These are phyloP conservation scores for Candida andamanensis DNA, from an alignment of 805 yeast genomes.

Conservation along the genomic window DNA sequence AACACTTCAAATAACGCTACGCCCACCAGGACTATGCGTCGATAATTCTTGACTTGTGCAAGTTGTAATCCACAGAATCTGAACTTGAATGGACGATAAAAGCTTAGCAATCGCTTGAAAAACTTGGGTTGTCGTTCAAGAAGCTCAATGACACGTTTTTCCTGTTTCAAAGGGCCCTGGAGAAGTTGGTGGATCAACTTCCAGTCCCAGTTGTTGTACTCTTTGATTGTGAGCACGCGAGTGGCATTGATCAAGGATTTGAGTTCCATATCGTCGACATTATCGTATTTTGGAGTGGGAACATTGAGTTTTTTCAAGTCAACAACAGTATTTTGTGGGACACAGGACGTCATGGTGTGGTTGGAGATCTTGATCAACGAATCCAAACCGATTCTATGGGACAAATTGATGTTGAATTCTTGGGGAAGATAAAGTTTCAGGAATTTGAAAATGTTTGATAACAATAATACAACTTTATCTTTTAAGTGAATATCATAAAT, in stretches of 20 bases:
- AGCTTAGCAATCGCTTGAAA: constrained; percentile 75
- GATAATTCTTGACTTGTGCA: constrained; percentile 39
- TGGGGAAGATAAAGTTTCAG: constrained; percentile 9
- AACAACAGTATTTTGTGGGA: not conserved
- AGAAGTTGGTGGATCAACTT: constrained; percentile 62
- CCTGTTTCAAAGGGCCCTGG: constrained; percentile 75
- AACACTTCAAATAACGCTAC: constrained; percentile 67
- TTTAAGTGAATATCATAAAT: constrained; percentile 25
- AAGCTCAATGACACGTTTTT: constrained; percentile 70
- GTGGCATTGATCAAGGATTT: constrained; percentile 63
- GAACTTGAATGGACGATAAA: constrained; percentile 86
- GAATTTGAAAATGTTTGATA: constrained; percentile 10
- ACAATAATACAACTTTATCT: constrained; percentile 9
- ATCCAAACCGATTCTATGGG: constrained; percentile 7
- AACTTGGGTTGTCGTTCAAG: constrained; percentile 73
- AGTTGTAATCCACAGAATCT: constrained; percentile 47
- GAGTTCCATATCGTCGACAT: constrained; percentile 60
- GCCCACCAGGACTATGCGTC: constrained; percentile 65
- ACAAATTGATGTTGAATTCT: constrained; percentile 10
- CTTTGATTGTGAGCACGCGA: constrained; percentile 71
- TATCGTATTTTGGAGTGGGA: not conserved
- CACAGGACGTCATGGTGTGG: constrained; percentile 5
- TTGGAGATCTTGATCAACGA: constrained; percentile 10
- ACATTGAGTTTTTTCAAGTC: not conserved
- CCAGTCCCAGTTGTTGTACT: constrained; percentile 87